Evolutionary conservation across 2,329 filamentous ascomycete species (phyloP).

Genomic region (Daldinia eschscholtzii): DNA sequence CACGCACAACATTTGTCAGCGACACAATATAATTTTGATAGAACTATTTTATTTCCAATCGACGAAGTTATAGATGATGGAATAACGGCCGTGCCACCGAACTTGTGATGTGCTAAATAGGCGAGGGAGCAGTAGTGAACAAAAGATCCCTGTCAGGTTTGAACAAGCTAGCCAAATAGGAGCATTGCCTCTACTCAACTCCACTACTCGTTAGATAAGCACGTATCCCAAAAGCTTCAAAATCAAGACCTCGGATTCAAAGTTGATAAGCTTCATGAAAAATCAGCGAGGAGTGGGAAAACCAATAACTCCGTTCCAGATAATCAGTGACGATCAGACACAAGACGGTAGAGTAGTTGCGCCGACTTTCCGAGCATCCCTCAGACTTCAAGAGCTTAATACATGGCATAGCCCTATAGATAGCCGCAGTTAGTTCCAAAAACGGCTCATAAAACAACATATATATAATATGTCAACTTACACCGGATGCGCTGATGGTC

Average conservation of each 20-base stretch:
- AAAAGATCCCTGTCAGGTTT: background rate
- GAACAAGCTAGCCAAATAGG: background rate
- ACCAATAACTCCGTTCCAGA: background rate
- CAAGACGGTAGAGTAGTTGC: background rate
- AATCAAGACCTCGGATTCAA: background rate
- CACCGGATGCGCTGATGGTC: slow-evolving; percentile 67
- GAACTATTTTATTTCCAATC: background rate
- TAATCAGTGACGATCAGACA: background rate
- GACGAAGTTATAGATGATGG: background rate
- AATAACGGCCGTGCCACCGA: background rate
- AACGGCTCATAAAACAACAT: background rate
- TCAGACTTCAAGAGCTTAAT: background rate
- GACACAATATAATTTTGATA: background rate
- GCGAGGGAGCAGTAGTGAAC: background rate
- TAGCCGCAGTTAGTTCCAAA: background rate
- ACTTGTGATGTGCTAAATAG: background rate
- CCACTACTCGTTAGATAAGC: background rate
- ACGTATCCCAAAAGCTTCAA: background rate
- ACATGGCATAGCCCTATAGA: background rate
- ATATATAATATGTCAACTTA: slow-evolving; percentile 33
- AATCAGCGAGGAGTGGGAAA: background rate
- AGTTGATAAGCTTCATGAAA: background rate
- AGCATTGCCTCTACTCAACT: background rate
- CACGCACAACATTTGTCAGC: background rate
- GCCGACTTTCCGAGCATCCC: background rate